Base-by-base conservation (phyloP, 2,329 filamentous ascomycete species). In the Cyclaneusma minus region DNA sequence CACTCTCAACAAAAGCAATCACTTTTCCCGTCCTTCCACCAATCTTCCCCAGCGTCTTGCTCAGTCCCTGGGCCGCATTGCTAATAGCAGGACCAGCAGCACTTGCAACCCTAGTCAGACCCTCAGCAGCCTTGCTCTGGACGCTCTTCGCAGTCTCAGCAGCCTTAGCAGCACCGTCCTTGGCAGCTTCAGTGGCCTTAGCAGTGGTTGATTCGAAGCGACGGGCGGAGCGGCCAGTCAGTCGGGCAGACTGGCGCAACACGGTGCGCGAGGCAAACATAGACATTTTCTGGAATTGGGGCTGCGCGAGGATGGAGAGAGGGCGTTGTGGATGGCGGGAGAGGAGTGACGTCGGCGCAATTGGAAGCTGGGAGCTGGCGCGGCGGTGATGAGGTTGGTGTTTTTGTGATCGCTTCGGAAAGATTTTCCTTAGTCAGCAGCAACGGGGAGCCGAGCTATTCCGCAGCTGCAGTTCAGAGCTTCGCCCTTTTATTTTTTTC, bases 1-100 rank as follows among this genome's bases (percentile, higher is more conserved):
- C 69, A 95, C 89, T 77, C 67, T 94, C 81, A 47, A 89, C 63
- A 47, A 85, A 80, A 42, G 62, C 64, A 52, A 93, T 68, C 41
- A 85, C 49, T 54, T 67, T 71, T 45, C 82, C 84, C 35, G 82
- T 85, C 44, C 79, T 71, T 46, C 87, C 87, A 47, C 84, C 85
- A 50, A 85, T 65, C 57, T 72, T 78, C 51, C 70, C 63, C 42
- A 92, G 56, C 31, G 78, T 71, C 47, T 58, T 68, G 40, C 63
- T 58, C 39, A 76, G 56, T 29, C 70, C 67, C 49, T 70, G 68
- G 30, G 78, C 79, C 42, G 78, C 81, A 49, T 69, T 74, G 42
- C 68, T 64, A 43, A 91, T 62, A 34, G 74, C 80, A 34, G 80
- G 75, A 30, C 81, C 81, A 42, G 84, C 85, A 28, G 81, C 73